Evolutionary conservation across 352 stramenopile species (phyloP).

Genomic region (Phytophthora pinifolia): DNA sequence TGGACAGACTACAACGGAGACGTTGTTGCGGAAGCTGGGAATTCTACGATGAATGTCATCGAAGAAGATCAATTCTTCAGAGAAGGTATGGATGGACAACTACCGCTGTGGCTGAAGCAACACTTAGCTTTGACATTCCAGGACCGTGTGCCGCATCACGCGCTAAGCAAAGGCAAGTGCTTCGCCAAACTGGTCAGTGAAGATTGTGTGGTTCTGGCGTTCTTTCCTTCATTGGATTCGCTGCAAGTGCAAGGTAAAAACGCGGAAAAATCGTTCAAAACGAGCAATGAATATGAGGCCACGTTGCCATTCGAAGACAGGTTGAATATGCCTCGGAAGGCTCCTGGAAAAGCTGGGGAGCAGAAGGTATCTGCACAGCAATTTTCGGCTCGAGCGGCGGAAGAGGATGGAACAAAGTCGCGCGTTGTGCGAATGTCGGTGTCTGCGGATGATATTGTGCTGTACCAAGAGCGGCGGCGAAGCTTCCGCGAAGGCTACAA

Average conservation of each 20-base stretch:
- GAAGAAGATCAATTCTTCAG: conserved; percentile 44
- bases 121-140: conserved; percentile 46
- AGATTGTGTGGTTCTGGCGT: conserved; percentile 72
- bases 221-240: conserved; percentile 69
- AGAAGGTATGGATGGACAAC: conserved; percentile 51
- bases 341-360: conserved; percentile 15
- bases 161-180: conserved; percentile 77
- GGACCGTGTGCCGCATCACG: conserved; percentile 30
- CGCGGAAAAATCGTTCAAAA: conserved; percentile 14
- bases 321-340: conserved; percentile 7
- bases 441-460: conserved; percentile 81
- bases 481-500: conserved; percentile 87
- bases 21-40: conserved; percentile 23
- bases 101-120: conserved; percentile 76
- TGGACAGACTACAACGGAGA: conserved; percentile 81
- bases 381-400: conserved; percentile 29
- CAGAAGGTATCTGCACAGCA: conserved; percentile 21
- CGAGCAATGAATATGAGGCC: conserved; percentile 6
- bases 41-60: conserved; percentile 14
- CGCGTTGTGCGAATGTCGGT: conserved; percentile 58
- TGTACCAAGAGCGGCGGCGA: conserved; percentile 77
- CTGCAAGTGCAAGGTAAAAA: conserved; percentile 49
- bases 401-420: conserved; percentile 29
- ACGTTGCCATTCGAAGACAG: conserved; percentile 9
- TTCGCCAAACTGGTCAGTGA: conserved; percentile 84